A percentile compares a stretch with the other conserved stretches of the same genome.
Evolutionary conservation across 2,329 filamentous ascomycete species (phyloP).

Genomic region (Aspergillus novoparasiticus): DNA sequence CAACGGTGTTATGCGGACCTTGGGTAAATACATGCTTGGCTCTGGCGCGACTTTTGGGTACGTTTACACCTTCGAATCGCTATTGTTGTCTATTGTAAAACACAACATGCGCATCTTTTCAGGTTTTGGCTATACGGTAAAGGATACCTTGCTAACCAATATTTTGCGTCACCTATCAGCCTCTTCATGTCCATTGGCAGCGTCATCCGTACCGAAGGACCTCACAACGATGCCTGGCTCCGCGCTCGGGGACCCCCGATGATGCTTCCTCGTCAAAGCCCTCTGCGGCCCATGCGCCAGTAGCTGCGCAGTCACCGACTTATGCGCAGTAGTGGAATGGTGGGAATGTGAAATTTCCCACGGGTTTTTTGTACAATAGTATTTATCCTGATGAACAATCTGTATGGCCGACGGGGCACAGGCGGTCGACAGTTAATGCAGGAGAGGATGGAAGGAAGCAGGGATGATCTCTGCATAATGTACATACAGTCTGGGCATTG

Average conservation of each 20-base stretch:
- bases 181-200: conserved; percentile 99
- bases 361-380: conserved; percentile 36
- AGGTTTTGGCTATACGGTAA: not conserved
- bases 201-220: conserved; percentile 89
- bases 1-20: conserved; percentile 88
- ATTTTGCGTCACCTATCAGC: conserved; percentile 35
- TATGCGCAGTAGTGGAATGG: conserved; percentile 4
- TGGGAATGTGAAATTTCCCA: conserved; percentile 7
- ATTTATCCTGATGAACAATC: conserved; percentile 13
- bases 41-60: conserved; percentile 97
- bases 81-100: not conserved
- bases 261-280: conserved; percentile 58
- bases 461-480: conserved; percentile 14
- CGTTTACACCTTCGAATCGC: conserved; percentile 26
- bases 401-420: conserved; percentile 5
- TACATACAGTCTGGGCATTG: conserved; percentile 21
- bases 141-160: not conserved
- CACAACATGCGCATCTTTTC: not conserved
- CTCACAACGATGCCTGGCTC: conserved; percentile 74
- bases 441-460: conserved; percentile 8
- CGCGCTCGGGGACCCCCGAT: conserved; percentile 74
- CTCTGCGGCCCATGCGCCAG: conserved; percentile 35
- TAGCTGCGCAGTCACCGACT: conserved; percentile 19
- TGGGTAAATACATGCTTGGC: conserved; percentile 95
- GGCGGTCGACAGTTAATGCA: conserved; percentile 5